These are phyloP conservation scores for Arabidopsis lyrata DNA, from an alignment of 441 rosid genomes.

Conservation along the genomic window DNA sequence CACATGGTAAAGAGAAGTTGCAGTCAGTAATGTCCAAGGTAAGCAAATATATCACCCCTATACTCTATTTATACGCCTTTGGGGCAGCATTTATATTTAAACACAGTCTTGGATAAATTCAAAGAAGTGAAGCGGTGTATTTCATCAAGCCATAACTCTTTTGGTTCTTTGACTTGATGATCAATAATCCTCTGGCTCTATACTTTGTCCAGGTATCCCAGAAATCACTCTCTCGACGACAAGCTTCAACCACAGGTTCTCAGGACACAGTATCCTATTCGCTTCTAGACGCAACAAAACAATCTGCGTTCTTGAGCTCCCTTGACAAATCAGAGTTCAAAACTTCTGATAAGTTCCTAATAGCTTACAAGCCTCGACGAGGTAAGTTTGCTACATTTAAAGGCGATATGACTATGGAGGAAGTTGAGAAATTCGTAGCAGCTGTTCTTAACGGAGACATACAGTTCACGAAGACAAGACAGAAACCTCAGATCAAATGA, in stretches of 20 bases:
- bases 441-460: slow-evolving; percentile 80
- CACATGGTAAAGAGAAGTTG: slow-evolving; percentile 63
- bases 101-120: not conserved
- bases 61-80: not conserved
- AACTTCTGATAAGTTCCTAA: slow-evolving; percentile 54
- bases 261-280: slow-evolving; percentile 64
- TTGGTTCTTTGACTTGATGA: slow-evolving; percentile 14
- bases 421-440: slow-evolving; percentile 70
- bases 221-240: slow-evolving; percentile 73
- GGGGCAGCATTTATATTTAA: not conserved
- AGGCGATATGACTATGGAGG: slow-evolving; percentile 58
- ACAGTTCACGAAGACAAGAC: slow-evolving; percentile 59
- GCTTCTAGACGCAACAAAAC: slow-evolving; percentile 72
- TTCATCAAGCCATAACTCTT: not conserved
- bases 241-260: slow-evolving; percentile 48
- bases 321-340: slow-evolving; percentile 71
- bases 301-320: slow-evolving; percentile 64
- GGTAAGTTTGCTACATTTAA: slow-evolving; percentile 62
- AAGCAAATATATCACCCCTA: slow-evolving; percentile 31
- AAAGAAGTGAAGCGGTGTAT: not conserved
- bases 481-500: slow-evolving; percentile 70
- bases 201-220: slow-evolving; percentile 69
- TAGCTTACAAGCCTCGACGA: slow-evolving; percentile 83
- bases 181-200: slow-evolving; percentile 25
- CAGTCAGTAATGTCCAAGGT: slow-evolving; percentile 66